Percentiles rank a stretch among this genome's conserved stretches.
These are phyloP conservation scores for Solanum hybrid DNA, from an alignment of 305 asterid species.

Conservation along the genomic window DNA sequence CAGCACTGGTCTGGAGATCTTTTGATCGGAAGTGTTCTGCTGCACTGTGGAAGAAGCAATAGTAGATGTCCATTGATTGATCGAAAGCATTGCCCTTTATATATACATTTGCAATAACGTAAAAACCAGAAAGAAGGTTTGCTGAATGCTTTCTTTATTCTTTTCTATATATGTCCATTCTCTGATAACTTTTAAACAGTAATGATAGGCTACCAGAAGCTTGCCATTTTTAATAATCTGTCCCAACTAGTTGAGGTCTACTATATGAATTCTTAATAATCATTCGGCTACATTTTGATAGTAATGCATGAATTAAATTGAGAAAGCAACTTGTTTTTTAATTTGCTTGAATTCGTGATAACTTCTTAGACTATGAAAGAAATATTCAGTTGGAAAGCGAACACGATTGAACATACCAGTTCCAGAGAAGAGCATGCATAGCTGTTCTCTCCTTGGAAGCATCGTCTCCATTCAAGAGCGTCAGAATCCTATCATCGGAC, in stretches of 20 bases:
- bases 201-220: background rate
- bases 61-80: background rate
- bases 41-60: conserved; percentile 41
- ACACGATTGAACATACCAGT: conserved; percentile 47
- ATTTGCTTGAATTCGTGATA: background rate
- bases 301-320: background rate
- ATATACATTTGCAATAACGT: background rate
- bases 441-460: conserved; percentile 76
- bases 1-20: conserved; percentile 67
- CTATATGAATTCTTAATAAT: background rate
- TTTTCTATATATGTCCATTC: background rate
- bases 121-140: background rate
- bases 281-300: background rate
- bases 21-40: conserved; percentile 76
- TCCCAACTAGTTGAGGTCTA: background rate
- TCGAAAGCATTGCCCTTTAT: background rate
- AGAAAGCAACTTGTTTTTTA: background rate
- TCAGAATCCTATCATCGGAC: conserved; percentile 83
- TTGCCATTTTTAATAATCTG: background rate
- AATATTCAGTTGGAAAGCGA: background rate
- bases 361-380: background rate
- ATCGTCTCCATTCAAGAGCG: conserved; percentile 58
- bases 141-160: background rate
- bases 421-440: conserved; percentile 98
- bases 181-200: background rate